phyloP scores from a whole-genome alignment of 2,329 filamentous ascomycete species.

The Aspergillus pseudoterreus region DNA sequence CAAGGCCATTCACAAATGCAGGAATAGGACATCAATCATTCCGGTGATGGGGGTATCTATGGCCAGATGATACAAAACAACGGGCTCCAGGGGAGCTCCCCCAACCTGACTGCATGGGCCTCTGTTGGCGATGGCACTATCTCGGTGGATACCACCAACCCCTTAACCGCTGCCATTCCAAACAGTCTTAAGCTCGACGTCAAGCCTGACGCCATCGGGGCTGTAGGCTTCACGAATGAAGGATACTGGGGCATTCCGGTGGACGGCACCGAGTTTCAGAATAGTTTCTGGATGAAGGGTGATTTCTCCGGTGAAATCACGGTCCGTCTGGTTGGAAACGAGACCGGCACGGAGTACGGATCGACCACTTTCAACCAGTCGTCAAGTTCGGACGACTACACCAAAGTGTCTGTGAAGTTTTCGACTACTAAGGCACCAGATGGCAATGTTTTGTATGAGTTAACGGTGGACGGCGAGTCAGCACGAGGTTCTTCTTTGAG shows the following conservation, averaged over 20 bases:
- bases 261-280: constrained; percentile 16
- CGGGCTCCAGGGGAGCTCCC: constrained; percentile 59
- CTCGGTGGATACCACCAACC: constrained; percentile 46
- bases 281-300: constrained; percentile 23
- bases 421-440: constrained; percentile 14
- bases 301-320: constrained; percentile 16
- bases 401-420: constrained; percentile 14
- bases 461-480: constrained; percentile 11
- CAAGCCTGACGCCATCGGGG: constrained; percentile 19
- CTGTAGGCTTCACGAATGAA: constrained; percentile 42
- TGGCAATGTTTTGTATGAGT: constrained; percentile 12
- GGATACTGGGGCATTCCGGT: constrained; percentile 29
- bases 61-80: constrained; percentile 68
- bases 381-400: constrained; percentile 14
- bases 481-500: constrained; percentile 13
- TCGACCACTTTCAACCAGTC: constrained; percentile 13
- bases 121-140: constrained; percentile 44
- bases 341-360: constrained; percentile 15
- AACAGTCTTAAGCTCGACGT: constrained; percentile 46
- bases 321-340: constrained; percentile 14
- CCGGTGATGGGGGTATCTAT: constrained; percentile 69
- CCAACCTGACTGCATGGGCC: constrained; percentile 46
- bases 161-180: constrained; percentile 52
- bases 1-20: neutral
- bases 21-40: constrained; percentile 60